Evolutionary conservation across 2,329 filamentous ascomycete genomes (phyloP).

Genomic region (Colletotrichum australisinense): DNA sequence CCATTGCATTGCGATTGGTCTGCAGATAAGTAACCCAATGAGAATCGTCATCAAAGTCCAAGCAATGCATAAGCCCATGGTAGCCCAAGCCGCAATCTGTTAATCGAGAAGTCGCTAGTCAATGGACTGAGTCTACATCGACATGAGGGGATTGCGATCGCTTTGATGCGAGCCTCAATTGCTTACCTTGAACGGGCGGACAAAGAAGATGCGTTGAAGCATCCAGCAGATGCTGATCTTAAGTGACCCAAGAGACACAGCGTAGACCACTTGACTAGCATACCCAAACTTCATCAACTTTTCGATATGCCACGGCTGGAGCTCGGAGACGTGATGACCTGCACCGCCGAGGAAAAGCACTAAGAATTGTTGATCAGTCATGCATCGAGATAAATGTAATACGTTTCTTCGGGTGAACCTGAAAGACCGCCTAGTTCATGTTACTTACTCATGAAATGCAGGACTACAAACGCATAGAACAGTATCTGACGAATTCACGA

Average conservation of each 20-base stretch:
- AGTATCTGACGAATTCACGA: not conserved
- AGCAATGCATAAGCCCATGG: slow-evolving; percentile 32
- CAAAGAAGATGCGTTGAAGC: slow-evolving; percentile 39
- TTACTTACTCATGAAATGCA: slow-evolving; percentile 9
- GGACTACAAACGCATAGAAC: slow-evolving; percentile 10
- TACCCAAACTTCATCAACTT: slow-evolving; percentile 35
- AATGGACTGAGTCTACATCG: not conserved
- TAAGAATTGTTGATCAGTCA: not conserved
- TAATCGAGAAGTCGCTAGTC: too few species aligned
- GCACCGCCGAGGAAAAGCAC: slow-evolving; percentile 38
- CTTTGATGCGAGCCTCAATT: too few species aligned
- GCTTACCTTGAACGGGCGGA: slow-evolving; percentile 24
- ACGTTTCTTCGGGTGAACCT: too few species aligned
- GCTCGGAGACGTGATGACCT: slow-evolving; percentile 33
- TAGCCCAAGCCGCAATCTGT: slow-evolving; percentile 25
- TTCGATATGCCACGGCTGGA: slow-evolving; percentile 24
- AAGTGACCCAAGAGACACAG: slow-evolving; percentile 34
- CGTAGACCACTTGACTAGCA: slow-evolving; percentile 37
- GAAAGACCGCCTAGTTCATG: too few species aligned
- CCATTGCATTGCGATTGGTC: slow-evolving; percentile 36
- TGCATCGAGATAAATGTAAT: too few species aligned
- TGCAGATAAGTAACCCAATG: slow-evolving; percentile 36
- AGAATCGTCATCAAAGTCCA: slow-evolving; percentile 39
- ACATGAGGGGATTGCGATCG: too few species aligned
- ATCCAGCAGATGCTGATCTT: slow-evolving; percentile 39